These are phyloP conservation scores for Xerocomus spinulosus DNA, from an alignment of 768 basidiomycete species.

Conservation along the genomic window DNA sequence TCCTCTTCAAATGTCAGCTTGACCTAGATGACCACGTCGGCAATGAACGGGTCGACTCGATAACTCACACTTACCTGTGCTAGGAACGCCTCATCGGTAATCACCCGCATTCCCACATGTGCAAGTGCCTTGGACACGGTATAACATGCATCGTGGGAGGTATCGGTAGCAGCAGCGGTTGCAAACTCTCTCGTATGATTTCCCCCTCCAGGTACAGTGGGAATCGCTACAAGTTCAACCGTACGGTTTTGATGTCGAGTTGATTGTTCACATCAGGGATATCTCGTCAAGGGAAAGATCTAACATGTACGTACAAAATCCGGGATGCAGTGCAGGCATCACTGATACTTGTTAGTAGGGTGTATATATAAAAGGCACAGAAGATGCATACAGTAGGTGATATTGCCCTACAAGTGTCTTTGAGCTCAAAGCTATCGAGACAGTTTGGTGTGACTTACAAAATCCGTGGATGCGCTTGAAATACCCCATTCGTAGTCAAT, in stretches of 20 bases:
- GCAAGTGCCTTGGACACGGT: slow-evolving; percentile 70
- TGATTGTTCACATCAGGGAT: neutral
- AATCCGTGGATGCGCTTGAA: slow-evolving; percentile 72
- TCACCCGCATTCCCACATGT: slow-evolving; percentile 58
- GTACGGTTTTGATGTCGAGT: neutral
- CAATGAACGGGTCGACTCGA: neutral
- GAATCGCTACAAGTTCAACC: slow-evolving; percentile 52
- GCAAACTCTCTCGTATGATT: slow-evolving; percentile 74
- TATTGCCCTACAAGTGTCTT: slow-evolving; percentile 37
- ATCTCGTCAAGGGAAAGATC: neutral
- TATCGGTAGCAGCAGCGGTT: slow-evolving; percentile 53
- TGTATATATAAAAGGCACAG: neutral
- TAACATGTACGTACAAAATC: slow-evolving; percentile 39
- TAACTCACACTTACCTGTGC: slow-evolving; percentile 37
- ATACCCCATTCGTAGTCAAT: slow-evolving; percentile 68
- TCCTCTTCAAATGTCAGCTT: slow-evolving; percentile 48
- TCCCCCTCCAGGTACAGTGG: slow-evolving; percentile 64
- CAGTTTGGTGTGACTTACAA: slow-evolving; percentile 44
- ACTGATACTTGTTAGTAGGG: slow-evolving; percentile 28
- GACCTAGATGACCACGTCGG: slow-evolving; percentile 33
- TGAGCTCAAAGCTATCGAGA: neutral
- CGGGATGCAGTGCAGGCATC: slow-evolving; percentile 69
- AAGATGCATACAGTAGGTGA: slow-evolving; percentile 58
- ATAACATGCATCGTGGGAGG: slow-evolving; percentile 63
- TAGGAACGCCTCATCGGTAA: slow-evolving; percentile 66